Base-by-base conservation (phyloP, 805 yeast genomes). In the Alloascoidea africana region DNA sequence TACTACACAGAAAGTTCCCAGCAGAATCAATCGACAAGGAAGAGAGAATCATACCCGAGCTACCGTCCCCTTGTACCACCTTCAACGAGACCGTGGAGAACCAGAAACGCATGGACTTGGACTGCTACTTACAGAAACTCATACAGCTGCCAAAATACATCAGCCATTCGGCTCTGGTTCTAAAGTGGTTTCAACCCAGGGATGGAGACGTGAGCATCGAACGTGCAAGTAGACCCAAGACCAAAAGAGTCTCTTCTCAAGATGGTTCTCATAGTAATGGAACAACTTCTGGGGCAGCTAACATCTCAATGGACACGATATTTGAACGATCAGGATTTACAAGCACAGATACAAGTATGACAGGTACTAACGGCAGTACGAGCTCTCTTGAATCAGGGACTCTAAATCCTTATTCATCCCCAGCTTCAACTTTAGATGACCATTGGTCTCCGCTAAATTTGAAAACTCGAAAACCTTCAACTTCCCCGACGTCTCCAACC, bases 401-500 rank as follows among this genome's bases (percentile, higher is more conserved):
- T n/a, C n/a, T n/a, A 23, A 8, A 8, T 23, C 13, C 30, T 8
- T 23, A 8, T n/a, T 8, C 30, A 23, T n/a, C 30, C 8, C n/a
- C n/a, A n/a, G n/a, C n/a, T n/a, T n/a, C n/a, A n/a, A 8, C 30
- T 8, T n/a, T 8, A 23, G 30, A n/a, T 8, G 30, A 23, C 8
- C 8, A n/a, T 23, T 23, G 30, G 30, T 23, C 30, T 23, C n/a
- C 30, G n/a, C n/a, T 23, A 23, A 23, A 23, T 23, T 23, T n/a
- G 8, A 23, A 23, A 23, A 23, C n/a, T 8, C 8, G 30, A n/a
- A 23, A 23, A 23, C n/a, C n/a, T n/a, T n/a, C n/a, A n/a, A n/a
- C n/a, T n/a, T n/a, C n/a, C n/a, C n/a, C n/a, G n/a, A n/a, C n/a
- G n/a, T n/a, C n/a, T n/a, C n/a, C n/a, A n/a, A n/a, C n/a, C n/a